A percentile compares a stretch with the other conserved stretches of the same genome.
These are phyloP conservation scores for Penicillium manginii DNA, from an alignment of 495 filamentous ascomycete genomes.

Conservation along the genomic window DNA sequence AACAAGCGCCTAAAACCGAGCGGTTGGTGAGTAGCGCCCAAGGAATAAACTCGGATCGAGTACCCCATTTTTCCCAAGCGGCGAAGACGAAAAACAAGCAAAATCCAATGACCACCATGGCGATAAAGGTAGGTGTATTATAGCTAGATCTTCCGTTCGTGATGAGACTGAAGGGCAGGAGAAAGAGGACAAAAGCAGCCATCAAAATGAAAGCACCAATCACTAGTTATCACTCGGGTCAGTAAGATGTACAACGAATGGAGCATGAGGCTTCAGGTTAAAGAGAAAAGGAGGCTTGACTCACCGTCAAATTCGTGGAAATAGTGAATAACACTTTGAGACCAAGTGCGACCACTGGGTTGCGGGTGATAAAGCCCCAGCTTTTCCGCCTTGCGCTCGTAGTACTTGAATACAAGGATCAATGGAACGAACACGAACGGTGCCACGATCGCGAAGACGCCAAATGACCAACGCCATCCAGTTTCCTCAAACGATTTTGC, in stretches of 20 bases:
- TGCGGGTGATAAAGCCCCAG: conserved; percentile 40
- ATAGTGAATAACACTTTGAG: conserved; percentile 56
- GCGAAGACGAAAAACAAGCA: conserved; percentile 59
- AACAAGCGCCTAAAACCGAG: conserved; percentile 66
- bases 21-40: conserved; percentile 64
- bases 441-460: conserved; percentile 62
- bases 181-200: conserved; percentile 62
- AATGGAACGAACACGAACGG: conserved; percentile 60
- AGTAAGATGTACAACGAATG: neutral
- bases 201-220: conserved; percentile 61
- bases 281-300: conserved; percentile 8
- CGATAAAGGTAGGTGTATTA: conserved; percentile 56
- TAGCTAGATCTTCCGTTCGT: conserved; percentile 50
- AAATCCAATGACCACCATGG: conserved; percentile 61
- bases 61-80: conserved; percentile 60
- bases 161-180: conserved; percentile 64
- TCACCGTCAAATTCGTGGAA: conserved; percentile 62
- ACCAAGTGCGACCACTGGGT: conserved; percentile 49
- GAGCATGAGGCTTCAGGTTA: neutral
- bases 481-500: conserved; percentile 50
- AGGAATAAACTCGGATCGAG: conserved; percentile 61
- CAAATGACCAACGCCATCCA: conserved; percentile 67
- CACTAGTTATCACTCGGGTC: conserved; percentile 30
- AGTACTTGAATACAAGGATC: conserved; percentile 55
- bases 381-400: conserved; percentile 62